Conservation (phyloP, 495 filamentous ascomycete species). For the Penicillium ucsense region DNA sequence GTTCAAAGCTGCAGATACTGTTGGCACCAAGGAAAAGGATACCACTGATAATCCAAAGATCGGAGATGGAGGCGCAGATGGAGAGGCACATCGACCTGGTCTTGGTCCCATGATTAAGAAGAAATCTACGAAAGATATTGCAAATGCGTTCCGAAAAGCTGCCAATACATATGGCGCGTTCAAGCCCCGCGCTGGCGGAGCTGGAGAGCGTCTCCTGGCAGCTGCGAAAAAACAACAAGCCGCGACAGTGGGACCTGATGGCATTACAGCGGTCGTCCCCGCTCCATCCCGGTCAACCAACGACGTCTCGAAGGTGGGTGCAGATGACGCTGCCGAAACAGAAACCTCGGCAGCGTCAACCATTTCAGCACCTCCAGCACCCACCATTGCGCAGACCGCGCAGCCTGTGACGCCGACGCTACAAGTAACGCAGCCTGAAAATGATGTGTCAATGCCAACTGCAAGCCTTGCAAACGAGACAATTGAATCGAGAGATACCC, state of each 20-base stretch:
- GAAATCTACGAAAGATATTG: conserved; percentile 58
- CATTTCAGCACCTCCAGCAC: background rate
- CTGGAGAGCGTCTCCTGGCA: conserved; percentile 58
- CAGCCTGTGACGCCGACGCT: conserved; percentile 23
- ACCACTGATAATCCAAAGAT: conserved; percentile 2
- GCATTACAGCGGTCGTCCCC: conserved; percentile 78
- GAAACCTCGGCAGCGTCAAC: conserved; percentile 6
- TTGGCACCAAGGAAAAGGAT: background rate
- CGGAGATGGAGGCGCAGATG: conserved; percentile 32
- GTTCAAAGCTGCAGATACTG: background rate
- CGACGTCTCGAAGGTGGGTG: conserved; percentile 16
- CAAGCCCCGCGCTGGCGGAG: conserved; percentile 74
- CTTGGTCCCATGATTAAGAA: conserved; percentile 89
- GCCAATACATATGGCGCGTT: conserved; percentile 75
- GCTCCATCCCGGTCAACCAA: conserved; percentile 47
- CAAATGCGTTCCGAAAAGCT: conserved; percentile 72
- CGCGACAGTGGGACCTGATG: conserved; percentile 58
- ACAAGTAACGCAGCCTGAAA: conserved; percentile 26
- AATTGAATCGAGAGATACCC: conserved; percentile 28
- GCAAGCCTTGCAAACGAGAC: conserved; percentile 21
- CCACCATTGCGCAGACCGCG: conserved; percentile 10
- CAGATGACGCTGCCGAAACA: conserved; percentile 9
- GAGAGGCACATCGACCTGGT: conserved; percentile 55
- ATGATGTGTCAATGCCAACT: conserved; percentile 12
- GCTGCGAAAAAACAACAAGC: conserved; percentile 45